Evolutionary conservation across 352 stramenopile species (phyloP), one percentile per base, ranked within the genome.

Genomic region (Hyaloperonospora arabidopsidis): DNA sequence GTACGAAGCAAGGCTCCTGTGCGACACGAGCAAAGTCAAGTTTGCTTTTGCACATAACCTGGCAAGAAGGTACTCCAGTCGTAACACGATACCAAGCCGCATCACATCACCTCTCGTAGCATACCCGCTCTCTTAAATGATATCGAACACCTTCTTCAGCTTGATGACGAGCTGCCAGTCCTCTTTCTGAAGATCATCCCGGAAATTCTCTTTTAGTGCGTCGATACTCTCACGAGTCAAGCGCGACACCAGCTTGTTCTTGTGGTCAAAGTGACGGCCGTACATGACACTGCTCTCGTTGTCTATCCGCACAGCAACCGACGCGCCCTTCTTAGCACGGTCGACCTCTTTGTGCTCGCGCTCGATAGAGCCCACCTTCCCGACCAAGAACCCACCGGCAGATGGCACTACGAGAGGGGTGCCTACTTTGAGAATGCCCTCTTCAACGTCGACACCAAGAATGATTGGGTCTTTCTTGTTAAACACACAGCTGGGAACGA

Each of bases 391-490:
- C n/a, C 72, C 65, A 34, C 72, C 84, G 5, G 74, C 70, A 0
- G 69, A 79, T 8, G 83, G 70, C 70, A 96, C 72, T 57, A 96
- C 67, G 70, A 99, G 77, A 21, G 96, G 96, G 36, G 97, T 99
- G 32, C 95, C 96, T n/a, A 98, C 72, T 72, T 98, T 98, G 7
- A 99, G 61, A 51, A 98, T 98, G 47, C 97, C 97, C 51, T 98
- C 96, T 29, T 92, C 80, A 11, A 99, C 82, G 67, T 99, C 95
- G 15, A 98, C 88, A 49, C 97, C 97, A 18, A 99, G 74, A 74
- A 99, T 98, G 64, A 99, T 98, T 38, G 96, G 97, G 72, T 99
- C 97, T 67, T 98, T 99, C 63, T 98, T 97, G 67, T 98, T 99
- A 78, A 99, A 99, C 15, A 99, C 79, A 71, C 97, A 96, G 58